Evolutionary conservation across 2,329 filamentous ascomycete genomes (phyloP).

Genomic region (Apiospora saccharicola): DNA sequence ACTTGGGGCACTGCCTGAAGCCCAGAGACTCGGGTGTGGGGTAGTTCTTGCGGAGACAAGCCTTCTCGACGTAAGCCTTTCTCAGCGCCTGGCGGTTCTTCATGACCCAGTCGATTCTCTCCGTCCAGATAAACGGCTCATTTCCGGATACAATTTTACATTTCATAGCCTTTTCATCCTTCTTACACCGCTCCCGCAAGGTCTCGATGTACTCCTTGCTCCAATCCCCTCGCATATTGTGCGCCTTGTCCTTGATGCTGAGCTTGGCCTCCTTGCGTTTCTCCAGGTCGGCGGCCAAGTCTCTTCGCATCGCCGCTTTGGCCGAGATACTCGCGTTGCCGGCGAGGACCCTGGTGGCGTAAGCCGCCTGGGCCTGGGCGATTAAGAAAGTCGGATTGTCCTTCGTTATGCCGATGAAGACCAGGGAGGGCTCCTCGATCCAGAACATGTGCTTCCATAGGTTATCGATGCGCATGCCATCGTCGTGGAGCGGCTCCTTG

Average conservation of each 20-base stretch:
- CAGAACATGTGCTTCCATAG: slow-evolving; percentile 26
- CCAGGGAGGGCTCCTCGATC: slow-evolving; percentile 8
- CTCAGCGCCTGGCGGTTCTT: not conserved
- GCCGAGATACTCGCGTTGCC: not conserved
- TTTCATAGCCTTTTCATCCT: not conserved
- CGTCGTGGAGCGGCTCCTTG: not conserved
- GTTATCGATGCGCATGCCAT: slow-evolving; percentile 6
- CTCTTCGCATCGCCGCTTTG: not conserved
- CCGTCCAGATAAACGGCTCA: not conserved
- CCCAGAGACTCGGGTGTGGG: not conserved
- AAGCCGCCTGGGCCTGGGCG: not conserved
- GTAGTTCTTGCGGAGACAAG: not conserved
- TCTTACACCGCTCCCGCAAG: not conserved
- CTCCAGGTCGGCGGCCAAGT: not conserved
- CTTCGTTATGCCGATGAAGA: slow-evolving; percentile 22
- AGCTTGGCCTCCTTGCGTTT: not conserved
- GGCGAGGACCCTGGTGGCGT: not conserved
- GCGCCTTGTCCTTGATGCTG: no score
- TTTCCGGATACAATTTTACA: not conserved
- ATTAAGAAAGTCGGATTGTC: slow-evolving; percentile 8
- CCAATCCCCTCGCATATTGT: not conserved
- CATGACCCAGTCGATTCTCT: not conserved
- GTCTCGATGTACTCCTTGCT: not conserved
- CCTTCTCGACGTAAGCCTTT: not conserved
- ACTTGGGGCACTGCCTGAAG: not conserved